A percentile compares a stretch with the other conserved stretches of the same genome.
Conservation (phyloP, 2,329 filamentous ascomycete species). For the Fusarium sp. region DNA sequence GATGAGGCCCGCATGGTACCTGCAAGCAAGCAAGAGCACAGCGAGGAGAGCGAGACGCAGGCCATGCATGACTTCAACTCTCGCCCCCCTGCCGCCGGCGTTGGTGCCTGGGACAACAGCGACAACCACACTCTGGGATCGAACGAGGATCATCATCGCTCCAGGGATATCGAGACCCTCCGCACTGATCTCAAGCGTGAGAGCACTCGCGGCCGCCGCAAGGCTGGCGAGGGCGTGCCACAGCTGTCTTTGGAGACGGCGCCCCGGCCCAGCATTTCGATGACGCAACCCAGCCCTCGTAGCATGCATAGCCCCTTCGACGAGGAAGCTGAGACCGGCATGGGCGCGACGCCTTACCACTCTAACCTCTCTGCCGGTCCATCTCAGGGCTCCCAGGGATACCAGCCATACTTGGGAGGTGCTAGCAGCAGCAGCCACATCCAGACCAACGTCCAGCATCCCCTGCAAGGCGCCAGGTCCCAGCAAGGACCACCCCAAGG, state of each 20-base stretch:
- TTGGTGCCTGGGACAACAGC: conserved; percentile 40
- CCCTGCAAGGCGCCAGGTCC: conserved; percentile 30
- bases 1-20: conserved; percentile 76
- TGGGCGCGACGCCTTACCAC: conserved; percentile 48
- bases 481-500: conserved; percentile 32
- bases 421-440: conserved; percentile 20
- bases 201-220: conserved; percentile 62
- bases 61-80: conserved; percentile 61
- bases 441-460: conserved; percentile 37
- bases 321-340: conserved; percentile 56
- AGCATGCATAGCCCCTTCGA: conserved; percentile 54
- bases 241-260: conserved; percentile 46
- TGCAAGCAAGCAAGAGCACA: conserved; percentile 43
- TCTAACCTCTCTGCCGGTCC: conserved; percentile 41
- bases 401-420: conserved; percentile 32
- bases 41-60: conserved; percentile 54
- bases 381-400: conserved; percentile 37
- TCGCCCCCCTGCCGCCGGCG: conserved; percentile 45
- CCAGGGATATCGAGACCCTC: conserved; percentile 53
- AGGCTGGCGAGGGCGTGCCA: conserved; percentile 60
- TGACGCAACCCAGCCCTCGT: conserved; percentile 46
- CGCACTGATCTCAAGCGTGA: conserved; percentile 55
- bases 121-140: conserved; percentile 41
- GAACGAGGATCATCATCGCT: conserved; percentile 51
- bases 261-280: conserved; percentile 36